A percentile compares a stretch with the other conserved stretches of the same genome.
Evolutionary conservation across 257 asterid species (phyloP).

Genomic region (Rehmannia glutinosa): DNA sequence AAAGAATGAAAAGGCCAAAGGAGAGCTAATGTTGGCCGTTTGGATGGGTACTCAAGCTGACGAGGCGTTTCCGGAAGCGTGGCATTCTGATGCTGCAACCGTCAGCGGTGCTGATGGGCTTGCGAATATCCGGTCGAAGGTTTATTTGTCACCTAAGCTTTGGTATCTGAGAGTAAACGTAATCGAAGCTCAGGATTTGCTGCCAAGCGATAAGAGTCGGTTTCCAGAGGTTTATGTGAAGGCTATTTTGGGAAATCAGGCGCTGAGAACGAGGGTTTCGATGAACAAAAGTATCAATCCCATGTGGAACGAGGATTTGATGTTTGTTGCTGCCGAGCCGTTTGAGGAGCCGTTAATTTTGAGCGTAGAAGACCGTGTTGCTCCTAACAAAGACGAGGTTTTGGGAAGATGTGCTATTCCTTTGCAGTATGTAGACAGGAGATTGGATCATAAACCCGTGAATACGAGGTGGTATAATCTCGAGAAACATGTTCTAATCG

Average conservation of each 20-base stretch:
- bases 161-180: constrained; percentile 74
- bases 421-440: constrained; percentile 47
- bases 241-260: constrained; percentile 63
- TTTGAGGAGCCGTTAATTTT: constrained; percentile 63
- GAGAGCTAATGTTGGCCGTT: constrained; percentile 74
- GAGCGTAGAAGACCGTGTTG: constrained; percentile 69
- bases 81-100: constrained; percentile 67
- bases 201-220: constrained; percentile 47
- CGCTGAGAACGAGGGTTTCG: constrained; percentile 48
- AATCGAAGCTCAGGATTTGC: constrained; percentile 69
- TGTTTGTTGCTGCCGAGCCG: constrained; percentile 78
- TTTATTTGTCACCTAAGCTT: constrained; percentile 66
- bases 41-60: constrained; percentile 89
- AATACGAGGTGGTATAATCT: constrained; percentile 65
- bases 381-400: constrained; percentile 61
- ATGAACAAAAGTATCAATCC: constrained; percentile 58
- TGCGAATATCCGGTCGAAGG: constrained; percentile 53
- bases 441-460: constrained; percentile 54
- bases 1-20: constrained; percentile 45
- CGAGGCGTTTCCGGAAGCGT: constrained; percentile 71
- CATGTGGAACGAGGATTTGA: constrained; percentile 79
- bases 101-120: constrained; percentile 60
- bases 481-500: constrained; percentile 45
- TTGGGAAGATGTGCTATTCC: constrained; percentile 59
- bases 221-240: constrained; percentile 65